Evolutionary conservation across 2,329 filamentous ascomycete genomes (phyloP), one percentile per base, ranked within the genome.

Genomic region (Colletotrichum coccodes): DNA sequence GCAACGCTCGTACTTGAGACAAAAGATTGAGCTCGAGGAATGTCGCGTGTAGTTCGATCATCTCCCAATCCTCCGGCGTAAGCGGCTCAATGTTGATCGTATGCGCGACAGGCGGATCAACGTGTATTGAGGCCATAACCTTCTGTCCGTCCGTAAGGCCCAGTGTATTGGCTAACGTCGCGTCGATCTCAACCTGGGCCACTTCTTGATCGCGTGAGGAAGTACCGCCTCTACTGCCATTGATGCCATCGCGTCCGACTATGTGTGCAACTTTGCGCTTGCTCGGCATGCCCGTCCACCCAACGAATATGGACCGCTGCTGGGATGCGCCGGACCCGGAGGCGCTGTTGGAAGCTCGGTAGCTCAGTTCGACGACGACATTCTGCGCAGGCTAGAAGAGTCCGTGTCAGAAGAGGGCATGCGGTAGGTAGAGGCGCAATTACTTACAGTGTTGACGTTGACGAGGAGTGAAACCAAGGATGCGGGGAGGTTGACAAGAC

Each of bases 271-370:
- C 83, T 78, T 90, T 92, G 76, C 93, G 90, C 86, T 95, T 97
- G 84, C 95, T 98, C 72, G 94, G 92, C 94, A 99, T 97, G 74
- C 96, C 96, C 12, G 96, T 98, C 96, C 96, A 99, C 79, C 96
- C 96, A 68, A 97, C 86, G 78, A 92, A 99, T 74, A 97, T 86
- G 54, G 93, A 97, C 75, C 87, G 89, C 73, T 90, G 88, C 60
- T 83, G 80, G 7, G 83, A 77, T 59, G 84, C 78, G 44, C 83
- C 76, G 74, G 84, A 83, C 30, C 83, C 76, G 72, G 85, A 83
- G 63, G 85, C 56, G 42, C 52, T 75, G 77, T 46, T 87, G 79
- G 46, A 85, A 78, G 60, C 38, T 18, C 91, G 90, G 81, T 92
- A 97, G 78, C 87, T 92, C 72, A 99, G 87, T 82, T 99, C 96